Evolutionary conservation across 2,329 filamentous ascomycete species (phyloP).

Genomic region (Falciphora oryzae): DNA sequence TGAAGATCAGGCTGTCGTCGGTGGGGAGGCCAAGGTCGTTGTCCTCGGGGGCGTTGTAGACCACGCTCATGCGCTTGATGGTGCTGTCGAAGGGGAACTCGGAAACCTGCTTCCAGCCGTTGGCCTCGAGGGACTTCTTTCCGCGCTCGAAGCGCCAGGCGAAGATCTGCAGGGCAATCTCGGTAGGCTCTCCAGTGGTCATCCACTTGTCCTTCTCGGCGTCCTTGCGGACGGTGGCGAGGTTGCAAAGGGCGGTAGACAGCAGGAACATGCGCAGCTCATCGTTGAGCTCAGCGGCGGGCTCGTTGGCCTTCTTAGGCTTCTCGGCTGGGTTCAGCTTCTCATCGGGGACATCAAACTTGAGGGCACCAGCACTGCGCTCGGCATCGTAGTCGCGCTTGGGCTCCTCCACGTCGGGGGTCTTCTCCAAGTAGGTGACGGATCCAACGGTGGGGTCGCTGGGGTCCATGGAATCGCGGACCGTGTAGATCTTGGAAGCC

Average conservation of each 20-base stretch:
- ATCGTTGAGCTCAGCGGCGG: conserved; percentile 37
- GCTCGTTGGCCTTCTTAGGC: conserved; percentile 27
- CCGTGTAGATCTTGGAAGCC: conserved; percentile 47
- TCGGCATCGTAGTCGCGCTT: conserved; percentile 52
- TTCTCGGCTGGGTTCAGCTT: conserved; percentile 37
- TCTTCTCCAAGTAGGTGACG: conserved; percentile 38
- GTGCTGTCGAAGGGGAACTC: conserved; percentile 76
- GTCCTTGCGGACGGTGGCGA: conserved; percentile 52
- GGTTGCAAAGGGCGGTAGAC: conserved; percentile 59
- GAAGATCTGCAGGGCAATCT: conserved; percentile 72
- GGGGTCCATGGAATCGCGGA: conserved; percentile 56
- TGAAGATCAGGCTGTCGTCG: conserved; percentile 48
- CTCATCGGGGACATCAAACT: conserved; percentile 56
- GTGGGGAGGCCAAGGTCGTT: conserved; percentile 32
- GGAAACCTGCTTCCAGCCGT: conserved; percentile 57
- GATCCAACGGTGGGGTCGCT: conserved; percentile 55
- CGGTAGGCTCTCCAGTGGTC: conserved; percentile 65
- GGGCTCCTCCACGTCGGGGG: conserved; percentile 21
- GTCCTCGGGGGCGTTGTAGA: conserved; percentile 50
- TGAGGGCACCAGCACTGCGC: conserved; percentile 53
- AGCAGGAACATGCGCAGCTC: conserved; percentile 46
- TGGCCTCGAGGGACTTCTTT: conserved; percentile 44
- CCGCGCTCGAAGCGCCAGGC: conserved; percentile 60
- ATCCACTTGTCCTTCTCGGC: conserved; percentile 55
- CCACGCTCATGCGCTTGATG: conserved; percentile 75